A percentile compares a stretch with the other conserved stretches of the same genome.
Conservation (phyloP, 371 early-diverging fungal genomes). For the Mucor racemosus region DNA sequence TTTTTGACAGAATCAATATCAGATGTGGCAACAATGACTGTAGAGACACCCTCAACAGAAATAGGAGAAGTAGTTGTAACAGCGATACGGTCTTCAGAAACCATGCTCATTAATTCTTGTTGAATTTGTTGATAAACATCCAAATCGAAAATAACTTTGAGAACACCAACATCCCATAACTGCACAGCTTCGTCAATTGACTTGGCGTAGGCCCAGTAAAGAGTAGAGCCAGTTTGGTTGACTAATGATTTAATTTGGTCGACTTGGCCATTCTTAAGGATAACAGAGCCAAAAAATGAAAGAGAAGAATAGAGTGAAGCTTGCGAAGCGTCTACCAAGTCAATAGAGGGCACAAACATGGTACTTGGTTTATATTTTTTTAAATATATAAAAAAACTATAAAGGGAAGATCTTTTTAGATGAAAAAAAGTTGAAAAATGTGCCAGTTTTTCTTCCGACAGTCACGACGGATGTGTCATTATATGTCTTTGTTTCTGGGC, state of each 20-base stretch:
- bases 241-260: conserved; percentile 45
- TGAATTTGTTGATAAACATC: conserved; percentile 32
- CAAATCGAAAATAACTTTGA: conserved; percentile 59
- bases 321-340: conserved; percentile 35
- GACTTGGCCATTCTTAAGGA: conserved; percentile 44
- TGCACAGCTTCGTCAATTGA: conserved; percentile 57
- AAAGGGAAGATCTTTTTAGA: background rate
- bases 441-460: conserved; percentile 7
- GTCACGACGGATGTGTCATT: conserved; percentile 4
- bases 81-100: conserved; percentile 53
- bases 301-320: conserved; percentile 33
- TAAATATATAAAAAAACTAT: conserved; percentile 5
- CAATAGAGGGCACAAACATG: conserved; percentile 64
- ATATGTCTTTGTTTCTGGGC: background rate
- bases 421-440: background rate
- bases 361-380: background rate
- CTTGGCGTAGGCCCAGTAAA: conserved; percentile 59
- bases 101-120: conserved; percentile 35
- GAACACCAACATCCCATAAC: conserved; percentile 66
- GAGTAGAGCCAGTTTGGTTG: conserved; percentile 48
- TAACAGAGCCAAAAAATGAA: conserved; percentile 34
- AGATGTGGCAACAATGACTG: conserved; percentile 23
- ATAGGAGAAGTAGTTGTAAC: conserved; percentile 10
- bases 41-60: conserved; percentile 22
- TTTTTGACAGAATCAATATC: conserved; percentile 15